Percentiles rank a stretch among this genome's conserved stretches.
These are phyloP conservation scores for Sphagnum contortum DNA, from an alignment of 225 moss, liverwort and hornwort genomes.

Conservation along the genomic window DNA sequence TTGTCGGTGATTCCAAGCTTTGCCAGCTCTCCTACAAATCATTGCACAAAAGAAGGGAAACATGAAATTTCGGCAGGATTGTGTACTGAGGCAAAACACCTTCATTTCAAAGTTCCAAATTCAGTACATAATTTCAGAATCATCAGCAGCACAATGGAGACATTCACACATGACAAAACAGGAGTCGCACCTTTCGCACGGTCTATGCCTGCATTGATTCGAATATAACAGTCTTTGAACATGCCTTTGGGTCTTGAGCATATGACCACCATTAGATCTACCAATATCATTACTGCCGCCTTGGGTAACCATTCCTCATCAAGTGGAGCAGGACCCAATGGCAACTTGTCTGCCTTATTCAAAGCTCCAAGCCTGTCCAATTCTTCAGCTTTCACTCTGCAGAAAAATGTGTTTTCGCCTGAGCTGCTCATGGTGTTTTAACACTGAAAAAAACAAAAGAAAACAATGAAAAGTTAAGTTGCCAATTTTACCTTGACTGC, in stretches of 20 bases:
- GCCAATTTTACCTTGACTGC: slow-evolving; percentile 23
- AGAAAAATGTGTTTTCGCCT: no score
- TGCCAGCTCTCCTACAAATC: slow-evolving; percentile 48
- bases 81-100: no score
- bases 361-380: background rate
- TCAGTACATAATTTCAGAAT: background rate
- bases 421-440: no score
- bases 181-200: slow-evolving; percentile 40
- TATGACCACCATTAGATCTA: slow-evolving; percentile 74
- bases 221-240: slow-evolving; percentile 72
- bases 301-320: slow-evolving; percentile 95
- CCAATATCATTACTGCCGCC: slow-evolving; percentile 69
- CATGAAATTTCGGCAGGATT: no score
- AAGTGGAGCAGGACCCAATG: slow-evolving; percentile 67
- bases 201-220: slow-evolving; percentile 67
- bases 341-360: slow-evolving; percentile 33
- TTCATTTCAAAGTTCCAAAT: background rate
- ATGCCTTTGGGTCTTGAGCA: slow-evolving; percentile 92
- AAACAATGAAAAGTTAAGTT: no score
- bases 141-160: no score
- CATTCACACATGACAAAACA: no score
- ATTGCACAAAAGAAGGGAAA: slow-evolving; percentile 13
- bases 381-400: no score
- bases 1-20: slow-evolving; percentile 66
- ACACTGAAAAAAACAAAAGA: no score